Conservation (phyloP, 768 basidiomycete genomes). For the Termitomyces sp. region DNA sequence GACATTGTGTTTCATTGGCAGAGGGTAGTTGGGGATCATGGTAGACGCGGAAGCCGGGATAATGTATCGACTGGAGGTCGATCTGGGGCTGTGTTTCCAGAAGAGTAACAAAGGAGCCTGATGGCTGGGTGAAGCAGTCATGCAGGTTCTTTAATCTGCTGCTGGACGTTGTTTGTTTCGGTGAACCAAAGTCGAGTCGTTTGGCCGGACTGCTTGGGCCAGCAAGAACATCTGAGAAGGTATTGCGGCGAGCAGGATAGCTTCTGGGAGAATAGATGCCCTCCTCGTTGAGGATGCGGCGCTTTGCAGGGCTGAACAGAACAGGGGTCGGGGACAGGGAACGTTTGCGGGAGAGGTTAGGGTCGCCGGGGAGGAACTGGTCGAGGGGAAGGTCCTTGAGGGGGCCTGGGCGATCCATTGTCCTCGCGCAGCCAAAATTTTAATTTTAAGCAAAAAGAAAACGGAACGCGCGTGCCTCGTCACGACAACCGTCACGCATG, state of each 20-base stretch:
- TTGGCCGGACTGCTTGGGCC: constrained; percentile 40
- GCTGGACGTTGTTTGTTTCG: constrained; percentile 19
- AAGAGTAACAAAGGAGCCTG: constrained; percentile 16
- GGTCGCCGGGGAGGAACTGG: constrained; percentile 36
- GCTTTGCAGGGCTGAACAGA: constrained; percentile 59
- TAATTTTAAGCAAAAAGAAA: constrained; percentile 1
- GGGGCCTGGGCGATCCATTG: constrained; percentile 43
- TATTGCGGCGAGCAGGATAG: constrained; percentile 16
- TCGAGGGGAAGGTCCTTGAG: constrained; percentile 59
- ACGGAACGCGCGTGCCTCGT: constrained; percentile 5
- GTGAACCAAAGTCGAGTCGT: constrained; percentile 46
- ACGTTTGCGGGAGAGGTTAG: constrained; percentile 43
- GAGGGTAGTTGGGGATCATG: constrained; percentile 35
- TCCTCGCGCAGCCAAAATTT: not conserved
- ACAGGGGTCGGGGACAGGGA: constrained; percentile 51
- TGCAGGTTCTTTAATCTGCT: constrained; percentile 13
- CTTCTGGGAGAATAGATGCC: constrained; percentile 37
- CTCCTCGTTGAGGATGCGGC: constrained; percentile 56
- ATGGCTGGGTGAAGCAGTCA: constrained; percentile 16
- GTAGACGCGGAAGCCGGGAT: constrained; percentile 60
- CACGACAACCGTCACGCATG: constrained; percentile 15
- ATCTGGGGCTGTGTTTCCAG: constrained; percentile 25
- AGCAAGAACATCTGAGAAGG: constrained; percentile 19
- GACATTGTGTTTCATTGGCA: constrained; percentile 3
- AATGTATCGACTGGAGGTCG: constrained; percentile 55